phyloP scores from a whole-genome alignment of 164 flowering plant species.

The Paratinospora sagittata region DNA sequence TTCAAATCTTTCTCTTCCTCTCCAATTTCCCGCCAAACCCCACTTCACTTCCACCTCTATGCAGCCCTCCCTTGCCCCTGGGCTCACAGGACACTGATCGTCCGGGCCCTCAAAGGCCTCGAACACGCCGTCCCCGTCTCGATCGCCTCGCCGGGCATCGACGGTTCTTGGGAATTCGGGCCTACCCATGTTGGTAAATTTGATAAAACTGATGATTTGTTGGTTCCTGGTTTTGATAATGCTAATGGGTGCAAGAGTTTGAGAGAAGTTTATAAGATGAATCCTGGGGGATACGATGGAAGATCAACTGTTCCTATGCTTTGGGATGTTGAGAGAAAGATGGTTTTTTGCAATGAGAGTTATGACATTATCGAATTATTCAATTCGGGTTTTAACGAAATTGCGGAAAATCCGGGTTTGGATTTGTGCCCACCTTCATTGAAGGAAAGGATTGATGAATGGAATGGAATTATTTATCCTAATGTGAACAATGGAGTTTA shows the following conservation, averaged over 20 bases:
- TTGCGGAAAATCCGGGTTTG: conserved; percentile 35
- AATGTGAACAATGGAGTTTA: conserved; percentile 92
- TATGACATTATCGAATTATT: conserved; percentile 75
- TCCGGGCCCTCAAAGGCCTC: conserved; percentile 75
- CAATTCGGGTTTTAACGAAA: conserved; percentile 56
- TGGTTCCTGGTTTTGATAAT: conserved; percentile 41
- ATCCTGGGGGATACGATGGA: conserved; percentile 67
- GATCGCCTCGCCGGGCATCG: conserved; percentile 63
- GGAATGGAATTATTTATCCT: conserved; percentile 77
- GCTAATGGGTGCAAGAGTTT: conserved; percentile 54
- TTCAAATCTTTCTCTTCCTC: conserved; percentile 13
- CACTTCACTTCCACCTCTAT: conserved; percentile 62
- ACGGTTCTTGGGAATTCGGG: conserved; percentile 87
- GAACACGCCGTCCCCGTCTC: conserved; percentile 62
- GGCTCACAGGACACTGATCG: conserved; percentile 92
- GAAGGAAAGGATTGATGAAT: conserved; percentile 57
- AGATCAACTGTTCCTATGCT: conserved; percentile 88
- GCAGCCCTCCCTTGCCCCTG: conserved; percentile 90
- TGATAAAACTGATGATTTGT: conserved; percentile 7
- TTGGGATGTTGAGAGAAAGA: conserved; percentile 62
- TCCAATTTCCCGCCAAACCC: conserved; percentile 26
- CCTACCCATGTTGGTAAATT: too few species aligned
- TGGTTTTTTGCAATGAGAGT: conserved; percentile 87
- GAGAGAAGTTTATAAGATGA: conserved; percentile 58
- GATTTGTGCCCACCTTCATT: conserved; percentile 60